A percentile compares a stretch with the other conserved stretches of the same genome.
phyloP scores from a whole-genome alignment of 768 basidiomycete genomes.

The Naganishia vishniacii region DNA sequence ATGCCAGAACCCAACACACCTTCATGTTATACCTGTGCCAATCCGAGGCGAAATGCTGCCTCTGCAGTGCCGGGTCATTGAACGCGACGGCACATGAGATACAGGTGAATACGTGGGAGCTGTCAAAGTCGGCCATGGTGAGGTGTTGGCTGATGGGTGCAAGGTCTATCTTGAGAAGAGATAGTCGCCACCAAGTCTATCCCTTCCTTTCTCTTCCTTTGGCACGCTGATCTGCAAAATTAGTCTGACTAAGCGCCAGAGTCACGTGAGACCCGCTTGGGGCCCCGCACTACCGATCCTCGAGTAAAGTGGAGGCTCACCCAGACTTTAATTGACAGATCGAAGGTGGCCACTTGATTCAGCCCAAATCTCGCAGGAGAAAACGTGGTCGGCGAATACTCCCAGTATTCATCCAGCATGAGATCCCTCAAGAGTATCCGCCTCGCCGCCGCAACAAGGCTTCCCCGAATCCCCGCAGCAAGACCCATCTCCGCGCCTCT shows the following conservation, averaged over 20 bases:
- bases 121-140: conserved; percentile 42
- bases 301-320: no score
- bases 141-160: background rate
- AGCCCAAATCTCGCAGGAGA: no score
- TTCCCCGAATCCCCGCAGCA: no score
- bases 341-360: no score
- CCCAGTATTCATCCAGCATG: no score
- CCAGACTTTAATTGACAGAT: no score
- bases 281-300: background rate
- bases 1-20: no score
- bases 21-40: conserved; percentile 98
- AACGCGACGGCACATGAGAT: conserved; percentile 87
- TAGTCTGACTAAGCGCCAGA: background rate
- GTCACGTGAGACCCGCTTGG: conserved; percentile 3
- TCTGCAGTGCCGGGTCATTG: conserved; percentile 71
- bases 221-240: conserved; percentile 4
- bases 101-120: conserved; percentile 63
- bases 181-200: background rate
- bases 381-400: no score
- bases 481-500: no score
- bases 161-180: background rate
- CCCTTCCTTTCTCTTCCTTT: conserved; percentile 7
- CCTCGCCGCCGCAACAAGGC: no score
- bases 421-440: no score
- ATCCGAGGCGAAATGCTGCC: conserved; percentile 84